Percentiles rank a stretch among this genome's conserved stretches.
phyloP scores from a whole-genome alignment of 371 early-diverging fungal genomes.

The Rhizopus sp. region DNA sequence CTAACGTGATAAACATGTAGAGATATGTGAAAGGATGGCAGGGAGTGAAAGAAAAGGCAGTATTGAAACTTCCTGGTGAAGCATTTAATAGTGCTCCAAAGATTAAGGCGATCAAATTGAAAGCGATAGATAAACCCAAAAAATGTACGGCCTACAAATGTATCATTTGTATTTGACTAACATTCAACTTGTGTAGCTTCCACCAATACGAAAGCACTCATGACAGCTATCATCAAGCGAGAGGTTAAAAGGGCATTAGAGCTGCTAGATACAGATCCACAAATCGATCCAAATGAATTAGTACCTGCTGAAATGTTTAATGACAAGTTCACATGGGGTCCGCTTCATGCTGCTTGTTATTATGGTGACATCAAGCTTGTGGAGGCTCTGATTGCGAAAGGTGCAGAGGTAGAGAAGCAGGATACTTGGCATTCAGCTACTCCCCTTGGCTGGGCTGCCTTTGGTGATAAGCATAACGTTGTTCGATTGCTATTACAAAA shows the following conservation, averaged over 20 bases:
- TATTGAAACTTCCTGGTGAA: constrained; percentile 38
- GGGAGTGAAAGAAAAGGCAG: constrained; percentile 22
- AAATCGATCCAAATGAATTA: constrained; percentile 58
- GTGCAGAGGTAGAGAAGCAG: constrained; percentile 78
- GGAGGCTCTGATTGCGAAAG: constrained; percentile 64
- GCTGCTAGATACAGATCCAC: constrained; percentile 29
- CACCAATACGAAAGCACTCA: constrained; percentile 13
- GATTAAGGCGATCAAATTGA: constrained; percentile 42
- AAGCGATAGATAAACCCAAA: constrained; percentile 41
- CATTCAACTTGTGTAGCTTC: neutral
- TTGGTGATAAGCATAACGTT: constrained; percentile 59
- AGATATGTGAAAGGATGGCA: constrained; percentile 44
- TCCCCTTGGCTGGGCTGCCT: constrained; percentile 93
- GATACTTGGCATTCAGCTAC: constrained; percentile 88
- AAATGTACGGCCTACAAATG: constrained; percentile 13
- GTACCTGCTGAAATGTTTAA: constrained; percentile 63
- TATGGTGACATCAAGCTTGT: constrained; percentile 74
- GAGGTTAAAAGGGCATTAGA: constrained; percentile 36
- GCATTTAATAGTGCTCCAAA: constrained; percentile 31
- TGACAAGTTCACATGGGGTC: constrained; percentile 79
- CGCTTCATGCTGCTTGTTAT: constrained; percentile 88
- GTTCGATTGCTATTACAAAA: constrained; percentile 63
- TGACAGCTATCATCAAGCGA: constrained; percentile 34
- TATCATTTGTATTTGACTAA: neutral
- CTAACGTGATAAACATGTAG: constrained; percentile 9